phyloP scores from a whole-genome alignment of 768 basidiomycete genomes.

The Heimioporus sp. region DNA sequence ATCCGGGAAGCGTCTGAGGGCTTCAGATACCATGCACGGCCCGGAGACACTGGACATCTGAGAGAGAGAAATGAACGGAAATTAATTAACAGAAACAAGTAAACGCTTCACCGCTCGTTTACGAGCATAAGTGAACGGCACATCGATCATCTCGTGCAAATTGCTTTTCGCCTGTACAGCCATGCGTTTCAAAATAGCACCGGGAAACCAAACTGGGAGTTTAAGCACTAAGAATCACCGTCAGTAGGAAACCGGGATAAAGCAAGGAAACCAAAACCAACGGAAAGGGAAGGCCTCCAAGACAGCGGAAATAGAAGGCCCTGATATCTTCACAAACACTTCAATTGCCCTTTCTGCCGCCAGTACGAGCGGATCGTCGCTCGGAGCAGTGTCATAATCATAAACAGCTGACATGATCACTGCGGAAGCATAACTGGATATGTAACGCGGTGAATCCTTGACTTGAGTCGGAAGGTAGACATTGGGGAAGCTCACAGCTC shows the following conservation, averaged over 20 bases:
- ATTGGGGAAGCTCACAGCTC: conserved; percentile 26
- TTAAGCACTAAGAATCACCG: conserved; percentile 23
- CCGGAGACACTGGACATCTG: conserved; percentile 22
- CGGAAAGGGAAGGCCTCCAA: conserved; percentile 33
- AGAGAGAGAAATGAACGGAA: background rate
- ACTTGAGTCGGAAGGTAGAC: background rate
- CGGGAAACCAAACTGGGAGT: conserved; percentile 35
- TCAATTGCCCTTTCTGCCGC: conserved; percentile 30
- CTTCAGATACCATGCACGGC: conserved; percentile 31
- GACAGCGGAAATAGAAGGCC: conserved; percentile 22
- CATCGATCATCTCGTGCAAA: conserved; percentile 27
- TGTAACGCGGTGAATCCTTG: background rate
- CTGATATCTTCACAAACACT: conserved; percentile 23
- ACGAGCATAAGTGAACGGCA: conserved; percentile 29
- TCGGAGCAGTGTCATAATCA: conserved; percentile 29
- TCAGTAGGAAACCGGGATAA: conserved; percentile 9
- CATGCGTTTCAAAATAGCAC: conserved; percentile 31
- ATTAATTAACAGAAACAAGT: background rate
- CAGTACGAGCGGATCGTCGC: conserved; percentile 27
- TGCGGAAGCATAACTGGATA: conserved; percentile 29
- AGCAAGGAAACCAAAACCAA: conserved; percentile 17
- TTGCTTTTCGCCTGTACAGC: conserved; percentile 29
- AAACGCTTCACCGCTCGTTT: conserved; percentile 20
- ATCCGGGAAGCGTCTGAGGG: conserved; percentile 18
- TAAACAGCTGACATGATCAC: conserved; percentile 34